These are phyloP conservation scores for Didymosphaeria variabile DNA, from an alignment of 2,329 filamentous ascomycete species.

Conservation along the genomic window DNA sequence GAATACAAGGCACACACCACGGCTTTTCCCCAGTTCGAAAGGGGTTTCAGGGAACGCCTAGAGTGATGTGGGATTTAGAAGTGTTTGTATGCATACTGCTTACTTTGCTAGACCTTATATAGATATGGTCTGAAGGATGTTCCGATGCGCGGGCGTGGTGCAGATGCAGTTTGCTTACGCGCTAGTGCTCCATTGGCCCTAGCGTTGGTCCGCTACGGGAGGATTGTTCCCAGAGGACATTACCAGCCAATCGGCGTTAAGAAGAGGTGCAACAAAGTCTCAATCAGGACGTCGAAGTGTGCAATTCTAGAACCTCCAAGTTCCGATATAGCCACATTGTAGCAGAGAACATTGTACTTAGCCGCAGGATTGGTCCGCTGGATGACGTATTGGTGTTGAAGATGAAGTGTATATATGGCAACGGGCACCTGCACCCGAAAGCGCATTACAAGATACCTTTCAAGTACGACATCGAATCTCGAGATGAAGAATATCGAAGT, in stretches of 20 bases:
- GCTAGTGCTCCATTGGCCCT: slow-evolving; percentile 5
- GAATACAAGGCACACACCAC: neutral
- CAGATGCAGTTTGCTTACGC: slow-evolving; percentile 18
- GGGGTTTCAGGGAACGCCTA: no score
- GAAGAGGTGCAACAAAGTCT: neutral
- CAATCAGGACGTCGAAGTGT: neutral
- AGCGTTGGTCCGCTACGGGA: neutral
- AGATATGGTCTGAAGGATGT: neutral
- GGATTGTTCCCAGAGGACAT: no score
- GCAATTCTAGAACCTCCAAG: neutral
- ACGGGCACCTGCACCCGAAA: neutral
- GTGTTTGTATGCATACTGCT: slow-evolving; percentile 16
- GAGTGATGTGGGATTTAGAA: neutral
- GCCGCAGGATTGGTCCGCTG: slow-evolving; percentile 5
- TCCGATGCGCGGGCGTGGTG: neutral
- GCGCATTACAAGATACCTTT: neutral
- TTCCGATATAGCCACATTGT: neutral
- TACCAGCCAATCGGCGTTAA: neutral
- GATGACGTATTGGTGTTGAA: neutral
- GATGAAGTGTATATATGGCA: neutral
- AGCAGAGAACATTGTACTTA: neutral
- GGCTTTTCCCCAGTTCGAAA: no score
- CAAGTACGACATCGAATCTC: neutral
- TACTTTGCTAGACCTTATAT: slow-evolving; percentile 1
- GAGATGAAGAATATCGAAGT: slow-evolving; percentile 12